A percentile compares a stretch with the other conserved stretches of the same genome.
Evolutionary conservation across 805 yeast species (phyloP).

Genomic region (Wickerhamiella sorbophila): DNA sequence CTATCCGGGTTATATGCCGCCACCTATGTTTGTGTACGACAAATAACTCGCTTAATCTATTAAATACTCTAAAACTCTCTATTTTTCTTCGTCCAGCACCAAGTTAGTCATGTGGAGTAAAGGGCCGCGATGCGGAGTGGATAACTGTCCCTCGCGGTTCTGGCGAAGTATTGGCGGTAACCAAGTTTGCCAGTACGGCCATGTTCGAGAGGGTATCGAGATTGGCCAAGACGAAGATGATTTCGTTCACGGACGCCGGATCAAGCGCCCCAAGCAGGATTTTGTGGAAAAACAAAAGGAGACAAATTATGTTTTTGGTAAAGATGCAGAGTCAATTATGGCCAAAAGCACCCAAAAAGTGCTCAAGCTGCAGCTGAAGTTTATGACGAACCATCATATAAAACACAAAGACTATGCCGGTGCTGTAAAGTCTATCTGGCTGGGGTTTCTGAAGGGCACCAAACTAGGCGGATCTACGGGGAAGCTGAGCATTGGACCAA

Average conservation of each 20-base stretch:
- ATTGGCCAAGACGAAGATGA: constrained; percentile 33
- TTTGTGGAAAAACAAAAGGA: constrained; percentile 5
- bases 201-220: constrained; percentile 69
- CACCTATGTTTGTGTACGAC: constrained; percentile 1
- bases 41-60: not conserved
- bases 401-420: constrained; percentile 34
- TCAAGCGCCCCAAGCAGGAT: constrained; percentile 7
- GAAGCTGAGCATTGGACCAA: not conserved
- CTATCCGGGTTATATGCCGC: constrained; percentile 1
- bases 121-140: constrained; percentile 81
- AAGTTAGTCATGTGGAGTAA: constrained; percentile 33
- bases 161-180: constrained; percentile 67
- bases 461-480: constrained; percentile 15
- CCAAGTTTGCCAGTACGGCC: constrained; percentile 80
- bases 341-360: constrained; percentile 19
- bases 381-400: constrained; percentile 33
- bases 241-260: constrained; percentile 21
- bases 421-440: constrained; percentile 37
- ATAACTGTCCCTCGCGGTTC: constrained; percentile 69
- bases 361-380: constrained; percentile 21
- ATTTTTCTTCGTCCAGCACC: not conserved
- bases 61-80: not conserved
- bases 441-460: constrained; percentile 27
- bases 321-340: constrained; percentile 5
- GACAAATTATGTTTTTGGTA: constrained; percentile 6